A percentile compares a stretch with the other conserved stretches of the same genome.
Evolutionary conservation across 805 yeast genomes (phyloP).

Genomic region (Barnettozyma pratensis): DNA sequence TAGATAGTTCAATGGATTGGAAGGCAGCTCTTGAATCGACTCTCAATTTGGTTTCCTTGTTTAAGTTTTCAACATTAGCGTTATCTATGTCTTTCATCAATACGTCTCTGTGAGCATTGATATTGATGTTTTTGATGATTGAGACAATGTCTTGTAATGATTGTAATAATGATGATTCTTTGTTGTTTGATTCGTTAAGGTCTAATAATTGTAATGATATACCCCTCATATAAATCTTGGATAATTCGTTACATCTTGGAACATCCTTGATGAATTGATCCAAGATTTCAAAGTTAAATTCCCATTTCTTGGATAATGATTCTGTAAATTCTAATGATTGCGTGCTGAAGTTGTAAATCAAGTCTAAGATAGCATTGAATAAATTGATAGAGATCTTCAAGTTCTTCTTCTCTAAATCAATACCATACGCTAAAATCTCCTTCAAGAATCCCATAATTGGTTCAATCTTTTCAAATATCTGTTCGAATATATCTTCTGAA

Average conservation of each 20-base stretch:
- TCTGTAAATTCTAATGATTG: constrained; percentile 51
- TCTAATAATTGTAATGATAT: constrained; percentile 34
- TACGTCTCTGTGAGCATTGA: constrained; percentile 27
- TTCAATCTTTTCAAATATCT: constrained; percentile 26
- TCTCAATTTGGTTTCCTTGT: constrained; percentile 35
- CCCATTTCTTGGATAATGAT: constrained; percentile 13
- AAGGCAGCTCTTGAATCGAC: constrained; percentile 44
- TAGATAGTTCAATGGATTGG: constrained; percentile 60
- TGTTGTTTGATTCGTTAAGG: constrained; percentile 14
- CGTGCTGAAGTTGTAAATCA: constrained; percentile 54
- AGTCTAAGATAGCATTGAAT: constrained; percentile 49
- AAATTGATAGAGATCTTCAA: constrained; percentile 36
- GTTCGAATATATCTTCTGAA: constrained; percentile 53
- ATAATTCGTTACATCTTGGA: constrained; percentile 26
- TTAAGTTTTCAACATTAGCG: constrained; percentile 23
- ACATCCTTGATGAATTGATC: constrained; percentile 8
- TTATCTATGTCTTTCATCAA: constrained; percentile 30
- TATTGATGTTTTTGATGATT: constrained; percentile 28
- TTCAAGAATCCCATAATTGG: constrained; percentile 24
- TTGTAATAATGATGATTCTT: constrained; percentile 18
- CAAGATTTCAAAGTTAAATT: constrained; percentile 13
- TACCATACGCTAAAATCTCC: constrained; percentile 25
- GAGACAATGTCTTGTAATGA: constrained; percentile 23
- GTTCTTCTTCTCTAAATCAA: constrained; percentile 22
- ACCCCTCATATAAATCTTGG: constrained; percentile 32